These are phyloP conservation scores for Carex myosuroides DNA, from an alignment of 176 grass and related monocot genomes.

Conservation along the genomic window DNA sequence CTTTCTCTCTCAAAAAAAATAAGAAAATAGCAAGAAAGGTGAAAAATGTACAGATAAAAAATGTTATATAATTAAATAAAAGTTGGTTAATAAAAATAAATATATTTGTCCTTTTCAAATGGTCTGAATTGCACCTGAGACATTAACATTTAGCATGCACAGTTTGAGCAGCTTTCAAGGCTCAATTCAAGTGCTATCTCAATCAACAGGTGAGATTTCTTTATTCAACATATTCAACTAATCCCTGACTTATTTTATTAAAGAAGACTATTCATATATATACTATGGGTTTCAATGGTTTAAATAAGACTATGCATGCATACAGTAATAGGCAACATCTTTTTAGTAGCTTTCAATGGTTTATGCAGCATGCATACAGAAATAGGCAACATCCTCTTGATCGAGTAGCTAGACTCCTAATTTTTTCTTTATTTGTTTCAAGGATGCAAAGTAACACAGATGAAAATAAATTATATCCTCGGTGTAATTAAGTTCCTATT, in stretches of 20 bases:
- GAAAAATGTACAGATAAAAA: background rate
- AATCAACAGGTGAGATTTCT: slow-evolving; percentile 1
- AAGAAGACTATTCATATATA: background rate
- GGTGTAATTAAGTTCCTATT: background rate
- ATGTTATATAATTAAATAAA: background rate
- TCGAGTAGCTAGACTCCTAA: background rate
- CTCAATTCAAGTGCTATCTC: background rate
- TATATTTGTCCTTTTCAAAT: background rate
- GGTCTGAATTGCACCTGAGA: background rate
- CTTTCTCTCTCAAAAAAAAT: no score
- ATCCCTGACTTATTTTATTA: background rate
- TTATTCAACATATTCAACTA: slow-evolving; percentile 12
- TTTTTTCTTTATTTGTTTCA: background rate
- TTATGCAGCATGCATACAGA: no score
- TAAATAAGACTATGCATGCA: background rate
- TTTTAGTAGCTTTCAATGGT: background rate
- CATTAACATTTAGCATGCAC: background rate
- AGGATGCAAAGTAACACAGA: background rate
- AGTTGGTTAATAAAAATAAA: background rate
- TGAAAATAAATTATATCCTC: background rate
- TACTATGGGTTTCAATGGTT: background rate
- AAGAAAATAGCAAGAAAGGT: background rate
- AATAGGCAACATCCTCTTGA: background rate
- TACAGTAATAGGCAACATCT: background rate
- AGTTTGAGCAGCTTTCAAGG: background rate